Conservation (phyloP, 2,329 filamentous ascomycete species). For the Talaromyces marneffei region DNA sequence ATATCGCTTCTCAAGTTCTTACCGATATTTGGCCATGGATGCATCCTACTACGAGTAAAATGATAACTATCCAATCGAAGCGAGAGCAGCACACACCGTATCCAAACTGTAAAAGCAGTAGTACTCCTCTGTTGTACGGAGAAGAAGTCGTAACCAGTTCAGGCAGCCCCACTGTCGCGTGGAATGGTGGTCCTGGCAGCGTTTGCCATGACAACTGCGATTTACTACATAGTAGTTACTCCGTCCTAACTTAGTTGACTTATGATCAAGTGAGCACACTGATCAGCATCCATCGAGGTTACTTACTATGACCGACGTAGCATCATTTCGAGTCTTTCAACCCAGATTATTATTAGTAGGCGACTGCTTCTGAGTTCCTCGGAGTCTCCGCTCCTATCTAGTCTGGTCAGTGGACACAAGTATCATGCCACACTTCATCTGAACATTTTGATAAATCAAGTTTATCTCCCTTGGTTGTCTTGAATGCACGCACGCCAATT, state of each 20-base stretch:
- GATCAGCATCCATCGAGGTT: no score
- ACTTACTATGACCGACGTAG: no score
- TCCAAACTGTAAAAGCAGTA: not conserved
- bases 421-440: not conserved
- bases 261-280: no score
- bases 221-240: not conserved
- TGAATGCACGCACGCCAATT: not conserved
- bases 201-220: slow-evolving; percentile 7
- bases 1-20: not conserved
- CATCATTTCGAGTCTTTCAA: not conserved
- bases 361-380: no score
- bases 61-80: not conserved
- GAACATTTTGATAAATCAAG: not conserved
- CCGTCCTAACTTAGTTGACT: no score
- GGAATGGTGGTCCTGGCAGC: slow-evolving; percentile 5
- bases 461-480: not conserved
- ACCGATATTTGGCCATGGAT: not conserved
- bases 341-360: no score
- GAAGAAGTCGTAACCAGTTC: not conserved
- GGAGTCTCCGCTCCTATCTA: no score
- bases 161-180: slow-evolving; percentile 13
- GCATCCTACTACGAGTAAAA: no score
- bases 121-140: no score
- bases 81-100: not conserved
- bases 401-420: no score